These are phyloP conservation scores for Tylopilus orsonianus DNA, from an alignment of 1,284 basidiomycete genomes.

Conservation along the genomic window DNA sequence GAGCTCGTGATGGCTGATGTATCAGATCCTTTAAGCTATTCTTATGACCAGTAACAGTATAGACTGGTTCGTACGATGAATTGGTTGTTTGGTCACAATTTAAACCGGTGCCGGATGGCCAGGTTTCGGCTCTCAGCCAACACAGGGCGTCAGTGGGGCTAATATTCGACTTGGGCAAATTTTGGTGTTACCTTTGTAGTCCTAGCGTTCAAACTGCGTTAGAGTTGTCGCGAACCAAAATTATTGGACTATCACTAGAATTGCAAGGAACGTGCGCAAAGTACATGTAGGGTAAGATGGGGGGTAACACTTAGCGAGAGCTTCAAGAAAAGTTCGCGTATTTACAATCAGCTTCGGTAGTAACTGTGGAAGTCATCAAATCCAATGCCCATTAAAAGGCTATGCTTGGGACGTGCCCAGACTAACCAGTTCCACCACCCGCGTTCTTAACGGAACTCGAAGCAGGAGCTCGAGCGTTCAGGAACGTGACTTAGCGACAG, in stretches of 20 bases:
- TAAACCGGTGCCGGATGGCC: background rate
- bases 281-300: conserved; percentile 27
- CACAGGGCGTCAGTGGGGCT: no score
- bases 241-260: background rate
- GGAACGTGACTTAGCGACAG: conserved; percentile 59
- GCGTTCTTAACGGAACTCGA: conserved; percentile 60
- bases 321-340: conserved; percentile 13
- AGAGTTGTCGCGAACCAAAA: no score
- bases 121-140: background rate
- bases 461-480: conserved; percentile 55
- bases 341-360: conserved; percentile 14
- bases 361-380: background rate
- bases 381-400: conserved; percentile 5
- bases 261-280: conserved; percentile 15
- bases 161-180: no score
- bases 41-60: background rate
- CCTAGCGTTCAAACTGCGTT: no score
- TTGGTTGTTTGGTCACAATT: no score
- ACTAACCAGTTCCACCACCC: conserved; percentile 6
- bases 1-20: no score
- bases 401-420: background rate
- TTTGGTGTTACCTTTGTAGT: no score
- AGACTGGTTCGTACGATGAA: no score
- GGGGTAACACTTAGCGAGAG: conserved; percentile 22
- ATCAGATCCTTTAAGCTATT: background rate